These are phyloP conservation scores for Linnemannia exigua DNA, from an alignment of 192 early-diverging fungal species.

Conservation along the genomic window DNA sequence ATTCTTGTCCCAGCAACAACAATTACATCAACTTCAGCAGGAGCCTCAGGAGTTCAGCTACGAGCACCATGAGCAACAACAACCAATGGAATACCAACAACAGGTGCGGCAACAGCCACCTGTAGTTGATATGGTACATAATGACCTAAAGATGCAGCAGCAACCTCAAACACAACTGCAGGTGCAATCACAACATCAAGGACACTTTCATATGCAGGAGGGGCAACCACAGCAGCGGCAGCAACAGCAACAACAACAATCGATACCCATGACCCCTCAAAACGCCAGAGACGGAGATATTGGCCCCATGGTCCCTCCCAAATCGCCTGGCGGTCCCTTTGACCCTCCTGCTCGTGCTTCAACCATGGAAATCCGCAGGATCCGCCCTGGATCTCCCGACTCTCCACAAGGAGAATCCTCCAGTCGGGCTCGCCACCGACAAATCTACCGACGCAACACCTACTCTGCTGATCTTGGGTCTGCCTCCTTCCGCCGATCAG, in stretches of 20 bases:
- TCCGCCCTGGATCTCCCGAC: slow-evolving; percentile 18
- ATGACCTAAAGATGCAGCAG: background rate
- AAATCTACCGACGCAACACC: slow-evolving; percentile 53
- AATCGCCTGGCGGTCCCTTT: background rate
- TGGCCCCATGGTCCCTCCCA: background rate
- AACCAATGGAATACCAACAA: background rate
- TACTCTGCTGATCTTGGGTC: slow-evolving; percentile 52
- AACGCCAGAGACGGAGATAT: background rate
- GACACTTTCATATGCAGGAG: background rate
- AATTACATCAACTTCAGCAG: slow-evolving; percentile 2
- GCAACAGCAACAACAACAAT: background rate
- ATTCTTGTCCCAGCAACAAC: background rate
- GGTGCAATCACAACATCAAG: slow-evolving; percentile 13
- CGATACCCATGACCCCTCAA: background rate
- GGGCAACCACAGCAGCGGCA: background rate
- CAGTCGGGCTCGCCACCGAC: slow-evolving; percentile 8
- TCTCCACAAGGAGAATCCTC: slow-evolving; percentile 10
- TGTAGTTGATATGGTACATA: background rate
- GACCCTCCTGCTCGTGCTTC: slow-evolving; percentile 15
- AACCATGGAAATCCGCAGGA: slow-evolving; percentile 19
- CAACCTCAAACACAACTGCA: slow-evolving; percentile 11
- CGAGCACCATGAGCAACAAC: background rate
- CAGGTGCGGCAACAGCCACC: background rate
- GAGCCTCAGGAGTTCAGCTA: background rate
- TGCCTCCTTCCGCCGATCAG: slow-evolving; percentile 43